A percentile compares a stretch with the other conserved stretches of the same genome.
Evolutionary conservation across 148 eudicot species (phyloP).

Genomic region (Silene latifolia): DNA sequence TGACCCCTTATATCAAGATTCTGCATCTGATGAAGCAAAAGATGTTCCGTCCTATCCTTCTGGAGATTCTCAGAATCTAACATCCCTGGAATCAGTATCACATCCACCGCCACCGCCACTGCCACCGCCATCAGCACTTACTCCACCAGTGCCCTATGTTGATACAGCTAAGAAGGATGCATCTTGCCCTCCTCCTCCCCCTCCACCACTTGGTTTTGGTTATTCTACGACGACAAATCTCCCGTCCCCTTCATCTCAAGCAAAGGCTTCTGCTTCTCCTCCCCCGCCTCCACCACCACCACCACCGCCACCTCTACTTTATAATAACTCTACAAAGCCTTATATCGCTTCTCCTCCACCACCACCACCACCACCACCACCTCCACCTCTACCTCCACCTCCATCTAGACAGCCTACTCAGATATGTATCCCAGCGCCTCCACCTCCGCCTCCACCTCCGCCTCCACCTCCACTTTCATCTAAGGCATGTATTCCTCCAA

Average conservation of each 20-base stretch:
- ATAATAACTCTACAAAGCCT: neutral
- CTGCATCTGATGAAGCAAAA: slow-evolving; percentile 60
- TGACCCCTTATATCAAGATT: slow-evolving; percentile 72
- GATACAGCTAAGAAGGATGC: neutral
- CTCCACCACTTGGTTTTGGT: neutral
- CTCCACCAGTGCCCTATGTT: neutral
- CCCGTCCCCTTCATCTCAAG: neutral
- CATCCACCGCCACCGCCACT: neutral
- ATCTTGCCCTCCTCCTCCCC: neutral
- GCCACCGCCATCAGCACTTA: neutral
- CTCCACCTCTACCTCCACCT: slow-evolving; percentile 18
- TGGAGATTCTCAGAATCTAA: neutral
- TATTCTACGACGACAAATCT: neutral
- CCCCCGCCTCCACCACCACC: neutral
- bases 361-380: neutral
- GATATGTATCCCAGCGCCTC: slow-evolving; percentile 30
- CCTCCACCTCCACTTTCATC: slow-evolving; percentile 51
- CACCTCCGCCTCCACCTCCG: slow-evolving; percentile 57
- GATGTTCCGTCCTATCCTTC: slow-evolving; percentile 34
- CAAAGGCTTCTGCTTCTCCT: neutral
- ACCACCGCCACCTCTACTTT: neutral
- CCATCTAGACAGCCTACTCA: slow-evolving; percentile 12
- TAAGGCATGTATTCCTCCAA: slow-evolving; percentile 3
- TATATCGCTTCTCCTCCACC: neutral
- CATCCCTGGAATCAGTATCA: neutral